A percentile compares a stretch with the other conserved stretches of the same genome.
These are phyloP conservation scores for Chrysopogon serrulatus DNA, from an alignment of 176 grass and related monocot species.

Conservation along the genomic window DNA sequence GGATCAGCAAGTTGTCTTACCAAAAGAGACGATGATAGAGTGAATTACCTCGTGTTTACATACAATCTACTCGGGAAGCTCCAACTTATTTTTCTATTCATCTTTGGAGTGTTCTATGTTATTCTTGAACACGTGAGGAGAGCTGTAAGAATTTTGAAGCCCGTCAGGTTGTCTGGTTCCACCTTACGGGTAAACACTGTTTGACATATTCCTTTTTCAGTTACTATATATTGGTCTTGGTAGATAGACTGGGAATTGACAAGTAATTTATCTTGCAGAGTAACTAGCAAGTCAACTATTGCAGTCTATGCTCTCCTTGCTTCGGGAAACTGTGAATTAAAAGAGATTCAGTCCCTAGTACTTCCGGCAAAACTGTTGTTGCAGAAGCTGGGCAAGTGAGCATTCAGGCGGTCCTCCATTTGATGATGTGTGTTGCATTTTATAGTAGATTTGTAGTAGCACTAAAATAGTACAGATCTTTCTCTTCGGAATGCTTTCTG, in stretches of 20 bases:
- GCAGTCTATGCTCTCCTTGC: not conserved
- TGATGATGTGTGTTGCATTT: not conserved
- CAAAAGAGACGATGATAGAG: constrained; percentile 18
- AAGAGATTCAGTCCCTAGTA: not conserved
- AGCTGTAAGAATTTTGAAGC: constrained; percentile 45
- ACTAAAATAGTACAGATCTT: not conserved
- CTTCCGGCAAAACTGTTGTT: not conserved
- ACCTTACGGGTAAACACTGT: constrained; percentile 31
- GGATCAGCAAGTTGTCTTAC: not conserved
- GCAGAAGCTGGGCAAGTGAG: not conserved
- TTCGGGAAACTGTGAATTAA: not conserved
- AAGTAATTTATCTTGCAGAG: not conserved
- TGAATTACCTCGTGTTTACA: constrained; percentile 15
- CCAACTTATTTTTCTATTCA: constrained; percentile 54
- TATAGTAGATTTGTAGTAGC: not conserved
- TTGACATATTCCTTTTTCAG: not conserved
- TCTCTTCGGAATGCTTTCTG: not conserved
- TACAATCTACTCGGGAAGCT: constrained; percentile 50
- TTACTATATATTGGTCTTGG: not conserved
- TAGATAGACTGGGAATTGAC: not conserved
- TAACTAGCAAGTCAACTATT: not conserved
- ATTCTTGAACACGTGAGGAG: constrained; percentile 41
- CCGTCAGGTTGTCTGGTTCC: constrained; percentile 35
- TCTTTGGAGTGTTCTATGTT: constrained; percentile 46
- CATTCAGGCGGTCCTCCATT: not conserved